A percentile compares a stretch with the other conserved stretches of the same genome.
Conservation (phyloP, 371 early-diverging fungal species). For the Mortierella sp. region DNA sequence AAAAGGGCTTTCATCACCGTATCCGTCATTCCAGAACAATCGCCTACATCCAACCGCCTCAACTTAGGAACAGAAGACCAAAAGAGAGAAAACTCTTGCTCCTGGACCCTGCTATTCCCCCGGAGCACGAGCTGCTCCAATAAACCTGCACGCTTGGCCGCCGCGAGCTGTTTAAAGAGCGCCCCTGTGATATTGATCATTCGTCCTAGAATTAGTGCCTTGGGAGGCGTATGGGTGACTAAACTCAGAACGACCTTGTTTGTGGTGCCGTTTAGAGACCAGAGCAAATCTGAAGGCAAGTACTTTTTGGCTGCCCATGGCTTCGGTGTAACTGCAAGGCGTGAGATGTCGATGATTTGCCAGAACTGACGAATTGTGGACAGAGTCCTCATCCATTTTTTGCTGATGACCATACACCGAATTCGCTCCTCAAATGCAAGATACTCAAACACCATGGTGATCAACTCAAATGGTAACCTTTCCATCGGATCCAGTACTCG, state of each 20-base stretch:
- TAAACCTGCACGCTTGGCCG: constrained; percentile 17
- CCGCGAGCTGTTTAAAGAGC: constrained; percentile 24
- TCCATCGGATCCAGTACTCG: constrained; percentile 41
- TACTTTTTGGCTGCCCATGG: constrained; percentile 11
- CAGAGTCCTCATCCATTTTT: constrained; percentile 35
- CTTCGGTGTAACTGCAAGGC: not conserved
- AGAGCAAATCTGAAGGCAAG: constrained; percentile 12
- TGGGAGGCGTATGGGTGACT: constrained; percentile 30
- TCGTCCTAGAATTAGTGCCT: constrained; percentile 28
- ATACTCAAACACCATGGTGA: constrained; percentile 26
- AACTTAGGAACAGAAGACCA: constrained; percentile 38
- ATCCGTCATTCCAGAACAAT: constrained; percentile 27
- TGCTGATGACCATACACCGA: constrained; percentile 31
- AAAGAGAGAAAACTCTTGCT: constrained; percentile 31
- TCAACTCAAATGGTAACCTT: constrained; percentile 34
- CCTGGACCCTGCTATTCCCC: constrained; percentile 24
- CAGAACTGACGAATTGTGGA: constrained; percentile 29
- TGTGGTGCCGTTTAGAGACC: constrained; percentile 27
- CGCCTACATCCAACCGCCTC: constrained; percentile 32
- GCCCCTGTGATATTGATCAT: constrained; percentile 20
- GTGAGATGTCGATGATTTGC: constrained; percentile 34
- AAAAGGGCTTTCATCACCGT: constrained; percentile 13
- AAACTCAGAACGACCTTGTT: constrained; percentile 31
- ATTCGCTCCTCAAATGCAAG: constrained; percentile 36
- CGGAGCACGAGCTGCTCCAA: constrained; percentile 28